Conservation (phyloP, 768 basidiomycete species). For the Boletus sp. region DNA sequence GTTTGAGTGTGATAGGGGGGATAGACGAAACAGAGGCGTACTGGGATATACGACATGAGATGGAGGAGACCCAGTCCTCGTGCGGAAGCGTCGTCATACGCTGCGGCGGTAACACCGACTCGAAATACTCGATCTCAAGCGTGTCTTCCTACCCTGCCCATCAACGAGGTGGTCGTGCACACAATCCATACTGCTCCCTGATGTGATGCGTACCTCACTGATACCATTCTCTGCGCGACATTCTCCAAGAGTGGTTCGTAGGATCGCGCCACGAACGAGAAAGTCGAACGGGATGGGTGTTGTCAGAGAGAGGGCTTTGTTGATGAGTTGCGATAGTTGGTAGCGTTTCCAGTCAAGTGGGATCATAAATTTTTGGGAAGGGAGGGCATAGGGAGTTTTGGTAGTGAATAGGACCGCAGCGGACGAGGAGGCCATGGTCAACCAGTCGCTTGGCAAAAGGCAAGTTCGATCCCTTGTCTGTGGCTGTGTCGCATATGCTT, state of each 20-base stretch:
- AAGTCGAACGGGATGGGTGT: conserved; percentile 92
- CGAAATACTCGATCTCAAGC: conserved; percentile 88
- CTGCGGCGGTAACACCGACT: conserved; percentile 83
- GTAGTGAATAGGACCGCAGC: conserved; percentile 20
- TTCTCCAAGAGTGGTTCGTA: conserved; percentile 52
- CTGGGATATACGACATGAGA: conserved; percentile 11
- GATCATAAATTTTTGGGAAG: conserved; percentile 89
- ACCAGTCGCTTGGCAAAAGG: not conserved
- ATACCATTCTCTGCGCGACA: not conserved
- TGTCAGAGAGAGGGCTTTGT: conserved; percentile 73
- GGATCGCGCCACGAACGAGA: conserved; percentile 72
- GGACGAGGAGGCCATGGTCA: conserved; percentile 4
- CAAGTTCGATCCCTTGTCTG: not conserved
- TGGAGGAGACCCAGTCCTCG: conserved; percentile 73
- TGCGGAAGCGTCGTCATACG: conserved; percentile 75
- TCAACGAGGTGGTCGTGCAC: conserved; percentile 8
- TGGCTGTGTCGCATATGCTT: not conserved
- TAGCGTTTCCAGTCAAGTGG: conserved; percentile 88
- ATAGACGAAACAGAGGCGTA: not conserved
- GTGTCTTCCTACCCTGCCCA: conserved; percentile 67
- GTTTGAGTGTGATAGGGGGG: not conserved
- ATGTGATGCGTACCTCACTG: not conserved
- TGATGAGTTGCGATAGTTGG: conserved; percentile 94
- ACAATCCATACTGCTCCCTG: not conserved
- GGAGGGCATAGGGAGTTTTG: conserved; percentile 19